phyloP scores from a whole-genome alignment of 306 rosid species.

The Sophora flavescens region DNA sequence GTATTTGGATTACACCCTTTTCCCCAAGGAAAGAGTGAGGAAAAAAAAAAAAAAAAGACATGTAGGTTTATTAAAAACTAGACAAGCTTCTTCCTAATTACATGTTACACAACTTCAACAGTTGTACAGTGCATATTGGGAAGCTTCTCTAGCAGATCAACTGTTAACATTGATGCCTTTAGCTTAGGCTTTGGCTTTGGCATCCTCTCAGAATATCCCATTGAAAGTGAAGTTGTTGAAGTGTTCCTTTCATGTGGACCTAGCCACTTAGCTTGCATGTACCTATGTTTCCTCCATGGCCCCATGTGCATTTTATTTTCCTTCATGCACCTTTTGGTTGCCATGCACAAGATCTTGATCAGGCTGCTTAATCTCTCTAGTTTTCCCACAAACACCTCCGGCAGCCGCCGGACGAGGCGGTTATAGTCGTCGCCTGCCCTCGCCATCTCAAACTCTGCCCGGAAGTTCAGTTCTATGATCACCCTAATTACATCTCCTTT shows the following conservation, averaged over 20 bases:
- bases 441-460: constrained; percentile 83
- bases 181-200: constrained; percentile 60
- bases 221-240: constrained; percentile 46
- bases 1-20: background rate
- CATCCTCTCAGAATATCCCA: constrained; percentile 38
- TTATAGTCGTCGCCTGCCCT: constrained; percentile 67
- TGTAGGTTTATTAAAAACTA: background rate
- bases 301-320: constrained; percentile 85
- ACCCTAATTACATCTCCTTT: constrained; percentile 69
- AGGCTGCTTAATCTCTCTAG: constrained; percentile 65
- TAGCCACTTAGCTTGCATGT: constrained; percentile 84
- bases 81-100: background rate
- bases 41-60: no score
- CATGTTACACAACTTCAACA: constrained; percentile 61
- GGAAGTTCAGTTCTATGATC: constrained; percentile 75
- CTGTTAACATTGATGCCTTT: constrained; percentile 75
- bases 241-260: constrained; percentile 69
- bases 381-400: constrained; percentile 86
- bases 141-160: constrained; percentile 70
- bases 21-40: background rate
- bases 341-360: constrained; percentile 72
- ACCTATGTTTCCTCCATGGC: constrained; percentile 84
- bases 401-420: constrained; percentile 60
- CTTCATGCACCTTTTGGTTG: constrained; percentile 76
- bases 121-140: constrained; percentile 58